A percentile compares a stretch with the other conserved stretches of the same genome.
Evolutionary conservation across 202 grass and related monocot genomes (phyloP).

Genomic region (Saccharum hybrid): DNA sequence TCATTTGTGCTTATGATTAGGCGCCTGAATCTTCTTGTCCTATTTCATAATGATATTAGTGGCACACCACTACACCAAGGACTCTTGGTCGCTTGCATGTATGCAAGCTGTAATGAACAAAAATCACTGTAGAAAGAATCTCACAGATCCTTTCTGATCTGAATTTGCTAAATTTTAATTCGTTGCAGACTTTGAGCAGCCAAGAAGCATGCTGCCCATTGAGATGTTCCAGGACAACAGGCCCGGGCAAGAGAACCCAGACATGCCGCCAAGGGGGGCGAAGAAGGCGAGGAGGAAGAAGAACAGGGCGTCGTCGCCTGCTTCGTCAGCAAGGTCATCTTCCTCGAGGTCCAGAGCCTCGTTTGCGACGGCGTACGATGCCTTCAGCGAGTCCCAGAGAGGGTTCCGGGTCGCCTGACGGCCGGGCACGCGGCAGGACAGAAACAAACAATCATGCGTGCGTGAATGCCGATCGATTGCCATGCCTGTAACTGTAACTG

Average conservation of each 20-base stretch:
- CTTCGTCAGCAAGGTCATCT: constrained; percentile 73
- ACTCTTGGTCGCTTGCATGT: constrained; percentile 45
- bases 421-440: no score
- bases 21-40: constrained; percentile 22
- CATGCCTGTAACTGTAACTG: constrained; percentile 12
- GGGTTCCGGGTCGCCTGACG: constrained; percentile 54
- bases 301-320: constrained; percentile 50
- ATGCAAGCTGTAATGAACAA: background rate
- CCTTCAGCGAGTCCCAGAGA: constrained; percentile 60
- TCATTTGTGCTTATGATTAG: constrained; percentile 30
- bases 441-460: background rate
- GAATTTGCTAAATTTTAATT: background rate
- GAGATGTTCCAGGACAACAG: constrained; percentile 61
- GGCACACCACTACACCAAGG: constrained; percentile 30
- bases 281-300: constrained; percentile 67
- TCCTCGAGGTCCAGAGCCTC: constrained; percentile 79
- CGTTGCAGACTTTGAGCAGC: constrained; percentile 71
- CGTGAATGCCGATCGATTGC: constrained; percentile 2
- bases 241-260: constrained; percentile 41
- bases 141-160: background rate
- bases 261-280: constrained; percentile 50
- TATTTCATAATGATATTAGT: constrained; percentile 36
- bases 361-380: constrained; percentile 65
- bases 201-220: constrained; percentile 63
- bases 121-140: background rate